phyloP scores from a whole-genome alignment of 257 asterid genomes.

The Paraleonurus japonicus region DNA sequence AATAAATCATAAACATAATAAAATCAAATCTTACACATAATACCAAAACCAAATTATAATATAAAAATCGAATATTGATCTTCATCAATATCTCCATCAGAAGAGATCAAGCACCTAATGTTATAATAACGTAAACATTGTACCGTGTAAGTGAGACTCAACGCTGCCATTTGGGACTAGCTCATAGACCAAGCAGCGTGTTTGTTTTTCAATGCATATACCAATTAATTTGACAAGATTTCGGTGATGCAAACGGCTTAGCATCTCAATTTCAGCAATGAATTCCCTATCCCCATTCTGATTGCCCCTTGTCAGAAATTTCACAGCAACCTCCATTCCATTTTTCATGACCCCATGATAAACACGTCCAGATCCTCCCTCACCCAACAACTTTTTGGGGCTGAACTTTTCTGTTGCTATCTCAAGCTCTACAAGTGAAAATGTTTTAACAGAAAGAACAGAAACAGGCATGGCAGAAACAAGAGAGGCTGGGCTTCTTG shows the following conservation, averaged over 20 bases:
- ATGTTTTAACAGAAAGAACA: conserved; percentile 78
- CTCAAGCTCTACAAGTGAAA: conserved; percentile 72
- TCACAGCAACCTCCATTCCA: conserved; percentile 77
- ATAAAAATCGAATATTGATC: not conserved
- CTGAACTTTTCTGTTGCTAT: conserved; percentile 84
- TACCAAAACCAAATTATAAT: no score
- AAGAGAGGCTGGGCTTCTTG: conserved; percentile 74
- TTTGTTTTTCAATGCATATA: conserved; percentile 71
- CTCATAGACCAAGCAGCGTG: conserved; percentile 91
- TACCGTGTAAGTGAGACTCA: conserved; percentile 97
- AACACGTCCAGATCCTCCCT: conserved; percentile 98
- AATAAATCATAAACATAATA: not conserved
- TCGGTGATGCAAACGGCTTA: conserved; percentile 96
- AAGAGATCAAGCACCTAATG: not conserved
- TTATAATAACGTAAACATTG: not conserved
- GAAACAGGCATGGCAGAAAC: conserved; percentile 72
- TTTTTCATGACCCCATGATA: conserved; percentile 75
- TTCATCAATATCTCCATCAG: not conserved
- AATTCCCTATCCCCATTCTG: conserved; percentile 91
- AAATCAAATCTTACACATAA: not conserved
- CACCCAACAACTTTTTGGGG: conserved; percentile 65
- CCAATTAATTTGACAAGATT: conserved; percentile 95
- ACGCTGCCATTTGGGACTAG: conserved; percentile 88
- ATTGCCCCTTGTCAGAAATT: conserved; percentile 67
- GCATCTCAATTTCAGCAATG: conserved; percentile 95